These are phyloP conservation scores for Pistacia atlantica DNA, from an alignment of 345 rosid species.

Conservation along the genomic window DNA sequence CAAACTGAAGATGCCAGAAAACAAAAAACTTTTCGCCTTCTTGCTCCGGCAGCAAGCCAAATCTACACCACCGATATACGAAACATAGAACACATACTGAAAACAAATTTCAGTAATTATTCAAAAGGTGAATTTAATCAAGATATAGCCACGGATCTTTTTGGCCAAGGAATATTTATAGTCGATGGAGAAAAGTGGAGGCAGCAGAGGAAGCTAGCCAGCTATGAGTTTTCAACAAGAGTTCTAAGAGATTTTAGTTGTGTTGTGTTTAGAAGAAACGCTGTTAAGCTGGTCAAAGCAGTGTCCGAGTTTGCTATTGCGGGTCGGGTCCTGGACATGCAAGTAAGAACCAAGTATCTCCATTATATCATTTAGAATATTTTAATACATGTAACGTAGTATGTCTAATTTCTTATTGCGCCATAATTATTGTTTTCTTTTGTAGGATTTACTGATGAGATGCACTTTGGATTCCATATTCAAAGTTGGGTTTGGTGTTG, in stretches of 20 bases:
- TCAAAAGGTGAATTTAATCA: conserved; percentile 43
- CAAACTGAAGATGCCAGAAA: conserved; percentile 46
- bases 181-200: conserved; percentile 84
- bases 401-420: not conserved
- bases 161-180: conserved; percentile 73
- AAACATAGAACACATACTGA: conserved; percentile 66
- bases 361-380: too few species aligned
- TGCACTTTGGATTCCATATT: conserved; percentile 71
- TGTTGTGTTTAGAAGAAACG: conserved; percentile 60
- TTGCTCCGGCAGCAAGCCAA: conserved; percentile 41
- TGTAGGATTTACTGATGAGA: conserved; percentile 66
- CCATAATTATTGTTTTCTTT: not conserved
- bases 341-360: conserved; percentile 37
- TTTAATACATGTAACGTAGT: too few species aligned
- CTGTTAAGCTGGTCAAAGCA: conserved; percentile 43
- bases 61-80: conserved; percentile 56
- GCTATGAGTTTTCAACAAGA: conserved; percentile 72
- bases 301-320: conserved; percentile 32
- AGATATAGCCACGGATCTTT: conserved; percentile 40
- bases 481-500: conserved; percentile 84
- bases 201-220: conserved; percentile 82
- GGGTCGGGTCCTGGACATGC: conserved; percentile 56
- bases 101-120: conserved; percentile 53
- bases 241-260: conserved; percentile 77
- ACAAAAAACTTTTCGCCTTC: conserved; percentile 57